Percentiles rank a stretch among this genome's conserved stretches.
Conservation (phyloP, 495 filamentous ascomycete species). For the Aspergillus bridgeri region DNA sequence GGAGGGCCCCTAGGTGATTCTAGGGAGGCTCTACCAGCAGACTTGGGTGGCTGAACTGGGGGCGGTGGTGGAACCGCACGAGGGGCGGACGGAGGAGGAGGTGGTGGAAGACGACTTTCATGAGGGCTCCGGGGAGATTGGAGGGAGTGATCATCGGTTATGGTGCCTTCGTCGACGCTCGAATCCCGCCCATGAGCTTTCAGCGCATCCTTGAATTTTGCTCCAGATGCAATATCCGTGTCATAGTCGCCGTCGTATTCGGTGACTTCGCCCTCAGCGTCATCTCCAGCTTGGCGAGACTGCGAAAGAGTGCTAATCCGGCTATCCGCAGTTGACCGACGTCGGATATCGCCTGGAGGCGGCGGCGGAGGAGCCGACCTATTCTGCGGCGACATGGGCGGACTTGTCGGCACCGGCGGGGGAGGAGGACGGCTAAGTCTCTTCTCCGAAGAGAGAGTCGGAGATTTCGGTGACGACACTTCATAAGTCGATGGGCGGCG, state of each 20-base stretch:
- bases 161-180: conserved; percentile 60
- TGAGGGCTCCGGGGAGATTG: conserved; percentile 49
- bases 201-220: conserved; percentile 85
- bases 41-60: conserved; percentile 46
- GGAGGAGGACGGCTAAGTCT: conserved; percentile 52
- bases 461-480: conserved; percentile 48
- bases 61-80: conserved; percentile 54
- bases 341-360: conserved; percentile 57
- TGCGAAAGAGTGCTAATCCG: conserved; percentile 33
- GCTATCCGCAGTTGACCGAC: conserved; percentile 59
- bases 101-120: conserved; percentile 52
- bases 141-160: conserved; percentile 49
- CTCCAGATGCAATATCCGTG: conserved; percentile 90
- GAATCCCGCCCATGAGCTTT: conserved; percentile 76
- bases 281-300: conserved; percentile 48
- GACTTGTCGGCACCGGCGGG: conserved; percentile 42
- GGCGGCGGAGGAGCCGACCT: conserved; percentile 80
- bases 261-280: conserved; percentile 77
- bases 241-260: conserved; percentile 99
- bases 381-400: conserved; percentile 49
- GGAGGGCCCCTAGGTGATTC: conserved; percentile 71
- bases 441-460: conserved; percentile 42
- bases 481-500: conserved; percentile 42
- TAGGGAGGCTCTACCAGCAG: conserved; percentile 48
- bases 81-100: conserved; percentile 52